Percentiles rank a stretch among this genome's conserved stretches.
phyloP scores from a whole-genome alignment of 2,329 filamentous ascomycete species.

The Ampelomyces quisqualis region DNA sequence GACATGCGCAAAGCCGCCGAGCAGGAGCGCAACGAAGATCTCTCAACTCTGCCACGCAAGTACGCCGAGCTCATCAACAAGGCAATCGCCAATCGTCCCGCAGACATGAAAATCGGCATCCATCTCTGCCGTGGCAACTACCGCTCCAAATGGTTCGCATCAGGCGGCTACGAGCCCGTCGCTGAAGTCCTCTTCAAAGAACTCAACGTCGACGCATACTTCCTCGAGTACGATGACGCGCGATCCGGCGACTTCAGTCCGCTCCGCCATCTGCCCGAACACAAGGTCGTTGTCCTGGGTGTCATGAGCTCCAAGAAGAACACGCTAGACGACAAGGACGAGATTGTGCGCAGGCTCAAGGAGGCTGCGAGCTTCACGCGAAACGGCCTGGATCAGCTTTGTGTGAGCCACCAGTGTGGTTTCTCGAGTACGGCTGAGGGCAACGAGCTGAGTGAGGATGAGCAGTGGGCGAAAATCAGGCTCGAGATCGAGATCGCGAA shows the following conservation, averaged over 20 bases:
- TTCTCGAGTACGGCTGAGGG: conserved; percentile 60
- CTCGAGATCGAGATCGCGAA: conserved; percentile 60
- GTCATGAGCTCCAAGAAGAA: conserved; percentile 60
- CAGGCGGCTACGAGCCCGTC: conserved; percentile 60
- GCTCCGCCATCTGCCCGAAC: conserved; percentile 54
- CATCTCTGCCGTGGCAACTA: conserved; percentile 61
- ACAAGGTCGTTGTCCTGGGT: conserved; percentile 59
- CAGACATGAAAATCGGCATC: conserved; percentile 58
- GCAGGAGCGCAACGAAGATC: conserved; percentile 52
- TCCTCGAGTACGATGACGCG: conserved; percentile 61
- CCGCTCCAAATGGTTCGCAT: conserved; percentile 59
- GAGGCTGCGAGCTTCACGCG: conserved; percentile 50
- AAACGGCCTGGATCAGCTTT: conserved; percentile 57
- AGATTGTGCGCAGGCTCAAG: conserved; percentile 43
- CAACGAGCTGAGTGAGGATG: conserved; percentile 57
- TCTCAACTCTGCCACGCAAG: conserved; percentile 52
- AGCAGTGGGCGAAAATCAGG: conserved; percentile 60
- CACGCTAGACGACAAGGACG: conserved; percentile 54
- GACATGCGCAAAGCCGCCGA: conserved; percentile 57
- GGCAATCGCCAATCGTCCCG: conserved; percentile 54
- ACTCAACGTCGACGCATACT: conserved; percentile 60
- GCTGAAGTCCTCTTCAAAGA: conserved; percentile 60
- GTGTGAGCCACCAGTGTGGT: conserved; percentile 59
- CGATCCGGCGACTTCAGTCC: conserved; percentile 58
- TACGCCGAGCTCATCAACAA: conserved; percentile 59